Evolutionary conservation across 441 rosid species (phyloP).

Genomic region (Corymbia calophylla): DNA sequence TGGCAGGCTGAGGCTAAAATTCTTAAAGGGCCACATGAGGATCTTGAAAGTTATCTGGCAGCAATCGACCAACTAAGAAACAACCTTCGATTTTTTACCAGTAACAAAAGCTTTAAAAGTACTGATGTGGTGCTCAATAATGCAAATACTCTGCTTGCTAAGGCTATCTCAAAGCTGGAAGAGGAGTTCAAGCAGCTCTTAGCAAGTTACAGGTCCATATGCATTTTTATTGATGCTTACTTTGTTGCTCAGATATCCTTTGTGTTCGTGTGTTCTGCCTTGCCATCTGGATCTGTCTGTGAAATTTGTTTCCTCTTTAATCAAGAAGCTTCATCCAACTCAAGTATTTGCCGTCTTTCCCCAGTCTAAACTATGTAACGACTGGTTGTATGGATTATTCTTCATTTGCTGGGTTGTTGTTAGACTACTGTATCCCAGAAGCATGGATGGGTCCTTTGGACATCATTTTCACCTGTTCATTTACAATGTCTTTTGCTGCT

Average conservation of each 20-base stretch:
- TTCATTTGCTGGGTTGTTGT: neutral
- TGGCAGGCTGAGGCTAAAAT: slow-evolving; percentile 84
- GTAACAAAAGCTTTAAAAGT: slow-evolving; percentile 62
- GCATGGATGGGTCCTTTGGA: neutral
- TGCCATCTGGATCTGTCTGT: neutral
- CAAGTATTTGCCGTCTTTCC: neutral
- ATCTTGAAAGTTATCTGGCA: slow-evolving; percentile 80
- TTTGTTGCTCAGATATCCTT: neutral
- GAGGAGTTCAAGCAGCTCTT: slow-evolving; percentile 90
- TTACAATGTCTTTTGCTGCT: neutral
- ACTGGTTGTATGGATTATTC: neutral
- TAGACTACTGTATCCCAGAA: neutral
- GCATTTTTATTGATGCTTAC: neutral
- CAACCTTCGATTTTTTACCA: slow-evolving; percentile 58
- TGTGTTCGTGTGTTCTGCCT: neutral
- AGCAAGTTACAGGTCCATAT: slow-evolving; percentile 66
- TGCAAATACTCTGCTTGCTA: slow-evolving; percentile 70
- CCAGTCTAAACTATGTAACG: neutral
- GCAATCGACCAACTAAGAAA: slow-evolving; percentile 85
- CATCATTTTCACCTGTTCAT: neutral
- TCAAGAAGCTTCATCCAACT: neutral
- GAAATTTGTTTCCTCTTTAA: neutral
- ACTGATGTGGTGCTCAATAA: slow-evolving; percentile 62
- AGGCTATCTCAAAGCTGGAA: slow-evolving; percentile 89
- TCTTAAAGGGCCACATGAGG: slow-evolving; percentile 89